Evolutionary conservation across 2,329 filamentous ascomycete species (phyloP), one percentile per base, ranked within the genome.

Genomic region (Massarina eburnea): DNA sequence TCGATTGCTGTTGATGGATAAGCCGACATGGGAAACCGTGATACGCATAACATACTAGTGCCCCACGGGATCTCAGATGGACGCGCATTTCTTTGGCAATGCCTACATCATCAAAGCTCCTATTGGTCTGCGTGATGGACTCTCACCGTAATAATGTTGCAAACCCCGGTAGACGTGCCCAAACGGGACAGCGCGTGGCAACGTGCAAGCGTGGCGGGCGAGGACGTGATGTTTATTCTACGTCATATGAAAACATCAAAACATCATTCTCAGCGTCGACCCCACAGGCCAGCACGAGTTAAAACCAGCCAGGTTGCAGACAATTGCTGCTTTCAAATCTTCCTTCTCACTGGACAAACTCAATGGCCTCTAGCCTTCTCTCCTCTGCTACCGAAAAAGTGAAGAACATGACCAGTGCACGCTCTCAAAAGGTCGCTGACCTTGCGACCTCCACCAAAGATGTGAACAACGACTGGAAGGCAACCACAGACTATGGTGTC

Each of bases 401-500:
- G 21, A 61, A 73, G 50, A 54, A 60, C 39, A 62, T 70, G 43
- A 41, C 54, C 15, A 59, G 68, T 27, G 66, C 57, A 30, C 50
- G 60, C 40, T 49, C 61, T 51, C 73, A 76, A 52, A 90, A 91
- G 75, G 61, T 80, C 20, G 75, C 77, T 14, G 83, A 91, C 58
- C 74, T 91, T 38, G 67, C 75, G 20, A 70, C 71, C 32, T 73
- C 84, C 50, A 86, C 74, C 3, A 79, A 82, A 43, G 77, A 89
- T 61, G 76, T 82, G 2, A 70, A 79, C 45, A 55, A 61, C 39
- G 77, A 81, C 29, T 75, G 78, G 24, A 77, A 80, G 30, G 81
- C 91, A 54, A 92, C 89, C 0, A 86, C 85, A 39, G 89, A 95
- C 61, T 89, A 80, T 71, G 90, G 90, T 18, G 82, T 86, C 21